Conservation (phyloP, 257 asterid species). For the Petunia secreta region DNA sequence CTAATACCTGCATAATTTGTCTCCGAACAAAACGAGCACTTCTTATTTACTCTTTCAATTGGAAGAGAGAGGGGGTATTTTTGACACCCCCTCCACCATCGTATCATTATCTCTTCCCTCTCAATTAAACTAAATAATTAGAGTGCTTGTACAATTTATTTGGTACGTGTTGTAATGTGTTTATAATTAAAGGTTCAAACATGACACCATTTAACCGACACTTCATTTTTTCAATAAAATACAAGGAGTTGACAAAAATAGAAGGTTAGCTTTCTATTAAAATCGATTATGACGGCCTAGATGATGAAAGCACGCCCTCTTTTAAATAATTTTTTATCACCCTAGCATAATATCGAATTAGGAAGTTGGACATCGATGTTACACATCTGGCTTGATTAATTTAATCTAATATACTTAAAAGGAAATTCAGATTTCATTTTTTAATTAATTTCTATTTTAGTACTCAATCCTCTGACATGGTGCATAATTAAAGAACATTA, state of each 20-base stretch:
- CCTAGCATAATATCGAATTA: slow-evolving; percentile 33
- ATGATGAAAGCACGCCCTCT: slow-evolving; percentile 52
- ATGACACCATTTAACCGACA: too few species aligned
- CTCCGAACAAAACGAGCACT: too few species aligned
- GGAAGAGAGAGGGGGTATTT: too few species aligned
- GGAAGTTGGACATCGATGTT: slow-evolving; percentile 32
- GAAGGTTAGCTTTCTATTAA: slow-evolving; percentile 33
- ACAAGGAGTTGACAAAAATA: slow-evolving; percentile 29
- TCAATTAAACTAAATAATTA: too few species aligned
- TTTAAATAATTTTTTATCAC: slow-evolving; percentile 26
- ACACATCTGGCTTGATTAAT: slow-evolving; percentile 34
- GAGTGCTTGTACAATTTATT: too few species aligned
- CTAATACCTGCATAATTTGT: too few species aligned
- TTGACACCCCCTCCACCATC: too few species aligned
- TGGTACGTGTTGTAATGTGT: too few species aligned
- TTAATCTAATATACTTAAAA: slow-evolving; percentile 21
- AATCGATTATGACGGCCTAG: slow-evolving; percentile 58
- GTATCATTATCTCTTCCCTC: too few species aligned
- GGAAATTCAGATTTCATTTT: slow-evolving; percentile 20
- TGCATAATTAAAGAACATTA: slow-evolving; percentile 6
- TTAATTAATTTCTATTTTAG: not conserved
- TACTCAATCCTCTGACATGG: not conserved
- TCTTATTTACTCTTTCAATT: too few species aligned
- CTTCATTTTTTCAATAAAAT: not conserved
- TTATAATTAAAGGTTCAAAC: too few species aligned